Percentiles rank a stretch among this genome's conserved stretches.
Evolutionary conservation across 2,329 filamentous ascomycete genomes (phyloP).

Genomic region (Pseudocercospora musae): DNA sequence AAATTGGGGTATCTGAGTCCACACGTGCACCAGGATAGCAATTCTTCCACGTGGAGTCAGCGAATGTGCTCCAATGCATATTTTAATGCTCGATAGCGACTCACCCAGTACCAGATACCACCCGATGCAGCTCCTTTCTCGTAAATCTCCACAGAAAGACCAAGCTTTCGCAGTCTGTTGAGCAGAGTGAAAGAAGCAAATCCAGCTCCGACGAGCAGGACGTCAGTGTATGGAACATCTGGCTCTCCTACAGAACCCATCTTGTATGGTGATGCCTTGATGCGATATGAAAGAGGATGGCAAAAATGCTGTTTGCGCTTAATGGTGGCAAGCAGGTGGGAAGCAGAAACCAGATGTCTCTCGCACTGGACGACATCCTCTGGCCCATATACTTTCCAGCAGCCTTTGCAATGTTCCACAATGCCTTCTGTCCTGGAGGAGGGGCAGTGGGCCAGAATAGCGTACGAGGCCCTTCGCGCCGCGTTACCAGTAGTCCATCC

Average conservation of each 20-base stretch:
- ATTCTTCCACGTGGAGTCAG: conserved; percentile 15
- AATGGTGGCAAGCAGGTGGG: conserved; percentile 12
- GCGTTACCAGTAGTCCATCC: not conserved
- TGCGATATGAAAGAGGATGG: conserved; percentile 13
- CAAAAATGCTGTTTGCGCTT: conserved; percentile 15
- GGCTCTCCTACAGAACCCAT: conserved; percentile 29
- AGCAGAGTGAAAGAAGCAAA: conserved; percentile 23
- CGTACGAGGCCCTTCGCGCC: conserved; percentile 4
- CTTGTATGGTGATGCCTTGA: conserved; percentile 19
- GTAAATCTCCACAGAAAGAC: conserved; percentile 34
- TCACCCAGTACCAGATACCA: conserved; percentile 35
- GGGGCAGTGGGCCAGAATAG: conserved; percentile 5
- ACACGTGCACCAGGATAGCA: conserved; percentile 44
- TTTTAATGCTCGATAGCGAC: not conserved
- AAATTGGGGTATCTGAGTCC: conserved; percentile 39
- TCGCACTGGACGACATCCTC: not conserved
- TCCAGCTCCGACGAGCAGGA: conserved; percentile 23
- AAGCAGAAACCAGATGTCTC: not conserved
- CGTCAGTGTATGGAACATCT: conserved; percentile 24
- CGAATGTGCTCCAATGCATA: not conserved
- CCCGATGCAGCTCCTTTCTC: conserved; percentile 37
- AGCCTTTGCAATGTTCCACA: not conserved
- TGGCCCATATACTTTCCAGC: conserved; percentile 13
- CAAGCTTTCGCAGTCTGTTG: conserved; percentile 35
- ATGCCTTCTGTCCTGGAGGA: not conserved